phyloP scores from a whole-genome alignment of 2,329 filamentous ascomycete species.

The Beauveria asiatica region DNA sequence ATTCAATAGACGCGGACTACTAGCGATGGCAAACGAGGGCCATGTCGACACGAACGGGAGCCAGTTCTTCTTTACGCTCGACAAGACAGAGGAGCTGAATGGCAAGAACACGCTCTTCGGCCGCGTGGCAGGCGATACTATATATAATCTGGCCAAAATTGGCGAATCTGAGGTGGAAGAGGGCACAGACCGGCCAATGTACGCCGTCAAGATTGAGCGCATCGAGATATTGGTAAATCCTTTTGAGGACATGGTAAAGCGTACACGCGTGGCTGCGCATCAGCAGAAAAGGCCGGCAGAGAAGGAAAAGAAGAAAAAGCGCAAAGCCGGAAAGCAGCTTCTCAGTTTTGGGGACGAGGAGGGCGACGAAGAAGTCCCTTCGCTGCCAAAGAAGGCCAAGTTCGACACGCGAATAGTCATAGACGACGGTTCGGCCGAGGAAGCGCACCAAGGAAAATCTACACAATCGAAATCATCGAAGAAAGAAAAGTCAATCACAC shows the following conservation, averaged over 20 bases:
- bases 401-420: constrained; percentile 70
- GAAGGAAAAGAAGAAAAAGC: constrained; percentile 52
- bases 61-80: constrained; percentile 95
- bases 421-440: constrained; percentile 33
- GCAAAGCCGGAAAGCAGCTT: constrained; percentile 66
- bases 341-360: constrained; percentile 72
- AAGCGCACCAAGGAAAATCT: constrained; percentile 19
- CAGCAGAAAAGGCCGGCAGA: constrained; percentile 30
- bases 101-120: constrained; percentile 93
- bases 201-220: constrained; percentile 68
- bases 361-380: constrained; percentile 43
- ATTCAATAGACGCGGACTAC: constrained; percentile 80
- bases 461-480: constrained; percentile 24
- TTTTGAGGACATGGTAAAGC: constrained; percentile 72
- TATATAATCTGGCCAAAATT: constrained; percentile 93
- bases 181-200: constrained; percentile 73
- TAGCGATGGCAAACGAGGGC: constrained; percentile 95
- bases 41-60: constrained; percentile 74
- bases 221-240: constrained; percentile 74
- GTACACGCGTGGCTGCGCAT: constrained; percentile 47
- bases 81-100: constrained; percentile 73
- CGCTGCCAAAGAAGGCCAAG: constrained; percentile 65
- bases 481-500: constrained; percentile 22
- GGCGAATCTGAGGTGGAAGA: constrained; percentile 77
- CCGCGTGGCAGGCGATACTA: constrained; percentile 82